Percentiles rank a stretch among this genome's conserved stretches.
phyloP scores from a whole-genome alignment of 2,329 filamentous ascomycete species.

The Alternaria gaisen region DNA sequence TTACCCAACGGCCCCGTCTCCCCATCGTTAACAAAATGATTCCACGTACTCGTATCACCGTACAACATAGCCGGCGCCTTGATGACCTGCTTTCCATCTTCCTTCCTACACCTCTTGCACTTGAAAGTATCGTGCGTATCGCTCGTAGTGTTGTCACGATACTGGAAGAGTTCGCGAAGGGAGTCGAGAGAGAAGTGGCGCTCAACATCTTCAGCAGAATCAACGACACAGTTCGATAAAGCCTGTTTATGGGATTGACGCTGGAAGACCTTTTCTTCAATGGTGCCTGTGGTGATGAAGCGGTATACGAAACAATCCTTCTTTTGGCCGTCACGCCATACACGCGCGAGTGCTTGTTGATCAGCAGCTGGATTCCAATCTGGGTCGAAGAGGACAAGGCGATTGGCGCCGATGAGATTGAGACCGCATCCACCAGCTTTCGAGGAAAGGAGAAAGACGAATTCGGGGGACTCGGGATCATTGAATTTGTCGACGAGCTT shows the following conservation, averaged over 20 bases:
- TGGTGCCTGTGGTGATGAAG: slow-evolving; percentile 98
- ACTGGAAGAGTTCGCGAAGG: slow-evolving; percentile 92
- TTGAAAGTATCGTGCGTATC: slow-evolving; percentile 99
- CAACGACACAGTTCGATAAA: slow-evolving; percentile 93
- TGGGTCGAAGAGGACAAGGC: slow-evolving; percentile 93
- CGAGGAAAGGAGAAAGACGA: slow-evolving; percentile 93
- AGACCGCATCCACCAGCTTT: slow-evolving; percentile 97
- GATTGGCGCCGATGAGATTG: slow-evolving; percentile 93
- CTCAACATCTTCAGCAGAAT: slow-evolving; percentile 96
- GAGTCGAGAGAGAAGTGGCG: slow-evolving; percentile 94
- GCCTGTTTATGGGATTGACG: slow-evolving; percentile 98
- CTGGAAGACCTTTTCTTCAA: slow-evolving; percentile 99
- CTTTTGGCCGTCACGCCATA: slow-evolving; percentile 98
- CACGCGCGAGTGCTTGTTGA: slow-evolving; percentile 94
- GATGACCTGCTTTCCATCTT: slow-evolving; percentile 84
- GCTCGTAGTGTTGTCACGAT: slow-evolving; percentile 81
- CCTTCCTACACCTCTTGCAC: slow-evolving; percentile 86
- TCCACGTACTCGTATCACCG: slow-evolving; percentile 99
- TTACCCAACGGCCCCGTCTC: slow-evolving; percentile 71
- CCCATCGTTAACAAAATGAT: slow-evolving; percentile 87
- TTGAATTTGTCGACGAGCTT: slow-evolving; percentile 99
- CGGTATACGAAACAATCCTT: slow-evolving; percentile 99
- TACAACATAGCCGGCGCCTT: slow-evolving; percentile 96
- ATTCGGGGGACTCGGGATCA: slow-evolving; percentile 86
- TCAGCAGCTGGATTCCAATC: slow-evolving; percentile 97